Conservation (phyloP, 1,139 yeast genomes). For the Meyerozyma carpophila region DNA sequence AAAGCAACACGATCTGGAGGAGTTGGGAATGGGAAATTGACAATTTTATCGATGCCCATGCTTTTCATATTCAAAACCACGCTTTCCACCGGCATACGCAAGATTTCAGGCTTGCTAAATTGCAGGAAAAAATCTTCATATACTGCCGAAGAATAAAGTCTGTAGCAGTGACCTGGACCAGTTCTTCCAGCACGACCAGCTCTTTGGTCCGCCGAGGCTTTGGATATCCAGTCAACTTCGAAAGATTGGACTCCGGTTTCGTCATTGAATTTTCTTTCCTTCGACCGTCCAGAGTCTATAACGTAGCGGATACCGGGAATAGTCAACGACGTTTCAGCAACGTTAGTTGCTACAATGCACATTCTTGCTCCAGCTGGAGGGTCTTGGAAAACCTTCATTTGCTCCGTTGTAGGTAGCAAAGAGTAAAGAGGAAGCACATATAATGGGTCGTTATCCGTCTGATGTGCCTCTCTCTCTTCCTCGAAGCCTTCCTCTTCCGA, state of each 20-base stretch:
- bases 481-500: conserved; percentile 91
- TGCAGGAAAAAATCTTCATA: conserved; percentile 80
- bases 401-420: conserved; percentile 84
- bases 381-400: conserved; percentile 82
- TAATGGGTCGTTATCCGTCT: conserved; percentile 73
- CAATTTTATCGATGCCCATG: conserved; percentile 90
- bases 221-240: conserved; percentile 87
- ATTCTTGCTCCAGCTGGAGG: conserved; percentile 85
- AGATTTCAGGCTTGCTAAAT: conserved; percentile 83
- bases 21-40: conserved; percentile 95
- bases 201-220: conserved; percentile 94
- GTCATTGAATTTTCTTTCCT: conserved; percentile 79
- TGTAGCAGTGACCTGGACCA: conserved; percentile 97
- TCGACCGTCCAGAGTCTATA: conserved; percentile 91
- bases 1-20: conserved; percentile 71
- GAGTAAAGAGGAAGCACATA: conserved; percentile 92
- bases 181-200: conserved; percentile 99
- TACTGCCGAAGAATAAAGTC: conserved; percentile 92
- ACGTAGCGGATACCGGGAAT: conserved; percentile 95
- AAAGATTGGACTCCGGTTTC: conserved; percentile 90
- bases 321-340: conserved; percentile 95
- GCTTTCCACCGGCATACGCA: conserved; percentile 95
- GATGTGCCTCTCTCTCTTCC: conserved; percentile 69
- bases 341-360: conserved; percentile 94
- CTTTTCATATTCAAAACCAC: conserved; percentile 91